These are phyloP conservation scores for Zelopaecilomyces penicillatus DNA, from an alignment of 2,329 filamentous ascomycete species.

Conservation along the genomic window DNA sequence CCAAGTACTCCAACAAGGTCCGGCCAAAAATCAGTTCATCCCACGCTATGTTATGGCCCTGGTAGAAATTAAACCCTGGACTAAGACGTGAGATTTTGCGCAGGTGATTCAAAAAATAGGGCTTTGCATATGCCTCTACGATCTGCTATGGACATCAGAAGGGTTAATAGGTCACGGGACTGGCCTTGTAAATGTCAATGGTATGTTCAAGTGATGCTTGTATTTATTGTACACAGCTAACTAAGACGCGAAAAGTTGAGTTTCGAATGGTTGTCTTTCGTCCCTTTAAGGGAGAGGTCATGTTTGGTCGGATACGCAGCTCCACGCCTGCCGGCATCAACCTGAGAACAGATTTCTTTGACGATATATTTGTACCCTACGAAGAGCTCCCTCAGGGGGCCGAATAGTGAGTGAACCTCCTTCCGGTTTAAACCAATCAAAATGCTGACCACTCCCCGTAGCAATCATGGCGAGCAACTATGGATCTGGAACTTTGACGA, in stretches of 20 bases:
- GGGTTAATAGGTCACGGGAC: conserved; percentile 89
- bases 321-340: conserved; percentile 65
- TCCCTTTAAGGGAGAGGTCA: conserved; percentile 89
- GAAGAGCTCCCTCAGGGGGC: conserved; percentile 67
- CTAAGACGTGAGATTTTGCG: not conserved
- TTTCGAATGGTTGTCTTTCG: conserved; percentile 91
- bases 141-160: conserved; percentile 81
- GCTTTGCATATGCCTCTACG: conserved; percentile 88
- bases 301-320: conserved; percentile 74
- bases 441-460: conserved; percentile 28
- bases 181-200: conserved; percentile 89
- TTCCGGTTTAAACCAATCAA: not conserved
- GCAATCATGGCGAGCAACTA: conserved; percentile 64
- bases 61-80: not conserved
- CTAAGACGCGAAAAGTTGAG: conserved; percentile 53
- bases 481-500: conserved; percentile 80
- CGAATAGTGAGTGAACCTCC: conserved; percentile 53
- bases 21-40: not conserved
- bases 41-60: not conserved
- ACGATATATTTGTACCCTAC: conserved; percentile 76
- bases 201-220: conserved; percentile 34
- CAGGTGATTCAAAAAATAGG: conserved; percentile 88
- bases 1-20: conserved; percentile 91
- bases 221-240: no score
- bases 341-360: conserved; percentile 84